Conservation (phyloP, 257 asterid genomes). For the Striga asiatica region DNA sequence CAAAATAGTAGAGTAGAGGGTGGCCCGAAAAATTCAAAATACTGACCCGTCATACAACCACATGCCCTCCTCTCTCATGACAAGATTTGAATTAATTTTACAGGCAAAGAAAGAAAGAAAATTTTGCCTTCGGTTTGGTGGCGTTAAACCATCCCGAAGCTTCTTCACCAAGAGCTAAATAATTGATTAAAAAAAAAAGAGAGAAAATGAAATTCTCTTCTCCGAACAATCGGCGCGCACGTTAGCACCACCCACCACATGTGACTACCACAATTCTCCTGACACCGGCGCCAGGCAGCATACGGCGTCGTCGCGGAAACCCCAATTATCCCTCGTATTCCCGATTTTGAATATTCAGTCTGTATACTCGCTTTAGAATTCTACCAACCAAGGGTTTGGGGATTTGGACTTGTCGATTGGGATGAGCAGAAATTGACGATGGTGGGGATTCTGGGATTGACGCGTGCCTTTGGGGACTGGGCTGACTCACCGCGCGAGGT, state of each 20-base stretch:
- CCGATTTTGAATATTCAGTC: not conserved
- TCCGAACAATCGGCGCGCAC: constrained; percentile 31
- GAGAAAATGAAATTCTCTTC: not conserved
- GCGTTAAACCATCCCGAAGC: not conserved
- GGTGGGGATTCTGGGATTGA: constrained; percentile 73
- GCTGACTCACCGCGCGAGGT: constrained; percentile 84
- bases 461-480: constrained; percentile 61
- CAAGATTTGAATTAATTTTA: not conserved
- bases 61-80: not conserved
- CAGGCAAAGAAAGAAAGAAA: not conserved
- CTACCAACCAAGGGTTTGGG: constrained; percentile 28
- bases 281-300: constrained; percentile 15
- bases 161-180: not conserved
- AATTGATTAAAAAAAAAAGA: not conserved
- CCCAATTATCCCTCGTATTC: constrained; percentile 7
- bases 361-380: not conserved
- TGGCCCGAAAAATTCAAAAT: not conserved
- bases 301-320: constrained; percentile 23
- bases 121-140: not conserved
- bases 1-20: too few species aligned
- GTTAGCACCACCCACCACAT: constrained; percentile 39
- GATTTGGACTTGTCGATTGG: constrained; percentile 12
- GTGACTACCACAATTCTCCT: constrained; percentile 14
- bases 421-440: constrained; percentile 52
- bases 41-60: not conserved